Evolutionary conservation across 2,329 filamentous ascomycete genomes (phyloP), one percentile per base, ranked within the genome.

Genomic region (Cordyceps cicadae): DNA sequence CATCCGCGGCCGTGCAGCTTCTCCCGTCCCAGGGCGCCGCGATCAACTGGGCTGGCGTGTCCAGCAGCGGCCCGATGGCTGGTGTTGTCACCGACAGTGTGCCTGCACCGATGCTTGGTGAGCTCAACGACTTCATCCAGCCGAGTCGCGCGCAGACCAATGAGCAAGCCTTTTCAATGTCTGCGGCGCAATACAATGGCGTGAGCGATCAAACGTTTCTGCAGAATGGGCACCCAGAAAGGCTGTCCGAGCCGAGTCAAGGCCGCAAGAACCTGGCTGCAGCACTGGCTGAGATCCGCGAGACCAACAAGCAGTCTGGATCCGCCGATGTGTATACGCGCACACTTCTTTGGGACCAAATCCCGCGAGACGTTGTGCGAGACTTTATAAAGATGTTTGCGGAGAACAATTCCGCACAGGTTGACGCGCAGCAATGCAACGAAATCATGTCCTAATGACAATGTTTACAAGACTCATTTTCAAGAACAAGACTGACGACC

Each of bases 381-480:
- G 91, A 93, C 72, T 97, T 97, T 78, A 90, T 89, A 69, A 89
- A 90, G 75, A 92, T 96, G 83, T 89, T 96, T 67, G 85, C 88
- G 65, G 89, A 94, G 70, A 87, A 83, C 75, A 87, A 81, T 74
- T 77, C 75, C 66, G 72, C 74, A 62, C 72, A 76, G 68, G 71
- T 72, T 65, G 74, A 75, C 67, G 74, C 70, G 62, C 64, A 75
- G 67, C 72, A 74, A 72, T 73, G 74, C 72, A 73, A 75, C 69
- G 74, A 77, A 66, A 66, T 74, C 63, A 74, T 71, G 67, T 74
- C 71, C 71, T 77, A 70, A 72, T 64, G 64, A 64, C 63, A 63
- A 65, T 70, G 67, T 63, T 67, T 63, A 67, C 70, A 67, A 68
- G 69, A 63, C 62, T 56, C 67, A 70, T 39, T 43, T 43, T 24